Evolutionary conservation across 768 basidiomycete species (phyloP).

Genomic region (Pilatotrama ljubarskyi): DNA sequence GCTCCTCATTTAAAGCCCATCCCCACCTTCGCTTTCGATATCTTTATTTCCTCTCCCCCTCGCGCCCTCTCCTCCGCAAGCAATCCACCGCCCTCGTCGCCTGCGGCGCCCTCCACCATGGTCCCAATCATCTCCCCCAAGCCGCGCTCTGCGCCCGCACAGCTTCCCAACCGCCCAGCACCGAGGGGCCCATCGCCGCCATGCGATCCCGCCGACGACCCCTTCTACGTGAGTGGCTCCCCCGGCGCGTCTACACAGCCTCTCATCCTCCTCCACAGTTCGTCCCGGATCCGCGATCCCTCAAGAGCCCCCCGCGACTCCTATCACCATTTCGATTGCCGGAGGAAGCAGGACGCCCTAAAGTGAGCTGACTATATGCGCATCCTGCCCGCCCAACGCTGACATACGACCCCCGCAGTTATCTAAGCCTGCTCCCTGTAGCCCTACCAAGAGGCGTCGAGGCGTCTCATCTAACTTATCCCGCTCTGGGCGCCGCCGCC

Average conservation of each 20-base stretch:
- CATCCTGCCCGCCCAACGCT: constrained; percentile 12
- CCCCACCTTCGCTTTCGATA: constrained; percentile 35
- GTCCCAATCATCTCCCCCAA: constrained; percentile 45
- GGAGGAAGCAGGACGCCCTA: constrained; percentile 25
- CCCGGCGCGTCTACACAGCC: background rate
- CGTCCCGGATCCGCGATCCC: constrained; percentile 25
- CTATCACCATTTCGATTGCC: constrained; percentile 40
- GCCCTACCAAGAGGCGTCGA: constrained; percentile 39
- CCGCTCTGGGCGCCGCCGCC: constrained; percentile 46
- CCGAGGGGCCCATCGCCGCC: constrained; percentile 25
- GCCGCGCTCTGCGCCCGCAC: constrained; percentile 34
- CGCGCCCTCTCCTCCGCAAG: constrained; percentile 4
- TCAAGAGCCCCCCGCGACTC: constrained; percentile 36
- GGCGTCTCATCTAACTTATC: constrained; percentile 33
- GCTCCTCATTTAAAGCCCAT: constrained; percentile 32
- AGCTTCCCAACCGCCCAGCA: background rate
- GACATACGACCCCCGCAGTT: constrained; percentile 29
- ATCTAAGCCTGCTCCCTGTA: constrained; percentile 42
- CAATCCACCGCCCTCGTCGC: constrained; percentile 3
- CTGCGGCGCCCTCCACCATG: constrained; percentile 30
- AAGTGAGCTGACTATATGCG: constrained; percentile 18
- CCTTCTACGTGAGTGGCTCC: constrained; percentile 25
- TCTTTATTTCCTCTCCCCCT: constrained; percentile 29
- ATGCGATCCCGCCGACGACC: constrained; percentile 28
- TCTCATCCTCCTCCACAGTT: constrained; percentile 25